phyloP scores from a whole-genome alignment of 2,329 filamentous ascomycete species.

The Aspergillus sp. region DNA sequence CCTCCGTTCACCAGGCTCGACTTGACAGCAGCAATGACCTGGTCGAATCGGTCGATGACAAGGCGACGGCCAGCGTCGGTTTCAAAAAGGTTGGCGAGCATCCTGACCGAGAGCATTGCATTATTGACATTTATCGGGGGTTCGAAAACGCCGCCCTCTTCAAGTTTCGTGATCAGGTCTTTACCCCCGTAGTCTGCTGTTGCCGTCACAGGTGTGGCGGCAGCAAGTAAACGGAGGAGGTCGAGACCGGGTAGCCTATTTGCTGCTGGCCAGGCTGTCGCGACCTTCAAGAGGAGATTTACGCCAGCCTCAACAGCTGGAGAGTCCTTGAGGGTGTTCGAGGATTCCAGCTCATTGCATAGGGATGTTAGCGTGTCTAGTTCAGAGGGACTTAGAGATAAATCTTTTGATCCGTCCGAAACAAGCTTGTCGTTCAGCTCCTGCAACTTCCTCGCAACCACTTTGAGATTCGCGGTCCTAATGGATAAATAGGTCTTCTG shows the following conservation, averaged over 20 bases:
- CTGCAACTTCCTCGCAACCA: slow-evolving; percentile 76
- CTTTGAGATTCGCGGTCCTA: slow-evolving; percentile 69
- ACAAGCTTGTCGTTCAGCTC: slow-evolving; percentile 73
- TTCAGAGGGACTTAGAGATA: slow-evolving; percentile 74
- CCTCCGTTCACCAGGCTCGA: slow-evolving; percentile 60
- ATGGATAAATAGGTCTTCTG: slow-evolving; percentile 81
- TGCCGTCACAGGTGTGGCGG: slow-evolving; percentile 68
- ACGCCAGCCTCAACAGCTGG: slow-evolving; percentile 59
- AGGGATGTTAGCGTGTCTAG: slow-evolving; percentile 65
- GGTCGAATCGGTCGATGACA: slow-evolving; percentile 62
- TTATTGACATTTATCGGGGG: slow-evolving; percentile 73
- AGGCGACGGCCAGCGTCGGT: slow-evolving; percentile 72
- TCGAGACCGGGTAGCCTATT: slow-evolving; percentile 85
- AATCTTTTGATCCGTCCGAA: slow-evolving; percentile 70
- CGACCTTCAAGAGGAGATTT: slow-evolving; percentile 70
- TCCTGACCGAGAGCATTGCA: slow-evolving; percentile 82
- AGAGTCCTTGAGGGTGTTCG: slow-evolving; percentile 45
- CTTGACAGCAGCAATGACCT: slow-evolving; percentile 66
- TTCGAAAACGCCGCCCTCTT: slow-evolving; percentile 62
- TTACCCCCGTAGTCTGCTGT: slow-evolving; percentile 58
- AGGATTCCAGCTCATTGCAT: slow-evolving; percentile 64
- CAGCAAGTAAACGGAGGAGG: slow-evolving; percentile 79
- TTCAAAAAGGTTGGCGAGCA: slow-evolving; percentile 81
- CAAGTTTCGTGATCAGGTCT: slow-evolving; percentile 66
- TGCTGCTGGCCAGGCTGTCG: slow-evolving; percentile 77